Evolutionary conservation across 2,329 filamentous ascomycete genomes (phyloP).

Genomic region (Fusarium anguioides): DNA sequence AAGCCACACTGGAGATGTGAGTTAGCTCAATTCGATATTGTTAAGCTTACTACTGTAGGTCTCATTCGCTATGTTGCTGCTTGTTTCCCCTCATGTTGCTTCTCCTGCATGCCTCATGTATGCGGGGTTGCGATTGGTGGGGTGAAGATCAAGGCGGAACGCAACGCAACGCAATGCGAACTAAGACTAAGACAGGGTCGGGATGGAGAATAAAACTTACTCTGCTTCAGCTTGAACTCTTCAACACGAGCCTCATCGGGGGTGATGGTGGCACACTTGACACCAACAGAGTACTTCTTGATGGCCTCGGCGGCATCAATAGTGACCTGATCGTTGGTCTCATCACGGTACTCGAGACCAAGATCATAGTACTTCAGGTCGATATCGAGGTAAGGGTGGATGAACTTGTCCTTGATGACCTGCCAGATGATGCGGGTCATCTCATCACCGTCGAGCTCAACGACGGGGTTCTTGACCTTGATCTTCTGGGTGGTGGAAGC

Average conservation of each 20-base stretch:
- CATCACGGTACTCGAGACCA: slow-evolving; percentile 91
- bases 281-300: slow-evolving; percentile 98
- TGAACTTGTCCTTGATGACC: slow-evolving; percentile 99
- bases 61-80: slow-evolving; percentile 26
- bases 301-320: slow-evolving; percentile 95
- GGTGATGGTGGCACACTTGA: slow-evolving; percentile 99
- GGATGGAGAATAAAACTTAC: slow-evolving; percentile 62
- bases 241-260: slow-evolving; percentile 96
- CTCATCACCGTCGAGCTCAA: slow-evolving; percentile 94
- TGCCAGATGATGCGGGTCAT: slow-evolving; percentile 99
- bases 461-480: slow-evolving; percentile 99
- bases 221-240: slow-evolving; percentile 99
- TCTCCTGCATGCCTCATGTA: slow-evolving; percentile 33
- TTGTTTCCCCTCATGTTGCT: slow-evolving; percentile 19
- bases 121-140: slow-evolving; percentile 42
- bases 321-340: slow-evolving; percentile 97
- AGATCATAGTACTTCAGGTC: slow-evolving; percentile 99
- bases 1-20: slow-evolving; percentile 80
- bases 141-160: slow-evolving; percentile 26
- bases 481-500: slow-evolving; percentile 77
- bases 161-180: slow-evolving; percentile 7
- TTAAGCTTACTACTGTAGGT: slow-evolving; percentile 6
- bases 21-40: slow-evolving; percentile 35
- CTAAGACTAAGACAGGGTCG: slow-evolving; percentile 1
- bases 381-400: slow-evolving; percentile 93